Evolutionary conservation across 2,329 filamentous ascomycete species (phyloP).

Genomic region (Davidsoniella australis): DNA sequence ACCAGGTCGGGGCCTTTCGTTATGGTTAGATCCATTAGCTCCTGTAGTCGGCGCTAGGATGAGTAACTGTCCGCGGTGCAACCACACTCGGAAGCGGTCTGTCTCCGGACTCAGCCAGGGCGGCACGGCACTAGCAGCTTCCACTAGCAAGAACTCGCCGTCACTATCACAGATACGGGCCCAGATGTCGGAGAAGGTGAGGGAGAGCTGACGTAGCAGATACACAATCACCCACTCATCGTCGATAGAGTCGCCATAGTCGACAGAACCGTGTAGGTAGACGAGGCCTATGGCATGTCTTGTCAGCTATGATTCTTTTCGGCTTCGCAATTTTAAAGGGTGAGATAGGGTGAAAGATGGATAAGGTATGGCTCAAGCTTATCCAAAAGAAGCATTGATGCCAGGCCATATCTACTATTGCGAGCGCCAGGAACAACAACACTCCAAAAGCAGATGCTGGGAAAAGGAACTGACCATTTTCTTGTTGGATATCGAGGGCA

Average conservation of each 20-base stretch:
- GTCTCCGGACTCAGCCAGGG: slow-evolving; percentile 85
- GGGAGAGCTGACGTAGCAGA: slow-evolving; percentile 66
- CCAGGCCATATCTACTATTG: not conserved
- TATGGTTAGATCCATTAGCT: slow-evolving; percentile 16
- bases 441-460: too few species aligned
- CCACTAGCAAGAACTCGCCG: slow-evolving; percentile 87
- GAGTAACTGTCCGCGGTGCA: slow-evolving; percentile 57
- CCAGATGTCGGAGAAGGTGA: slow-evolving; percentile 58
- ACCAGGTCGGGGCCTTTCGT: not conserved
- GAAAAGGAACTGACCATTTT: slow-evolving; percentile 29
- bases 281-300: slow-evolving; percentile 24
- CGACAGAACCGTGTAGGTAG: slow-evolving; percentile 61
- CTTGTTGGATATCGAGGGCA: slow-evolving; percentile 45
- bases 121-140: slow-evolving; percentile 76
- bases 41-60: slow-evolving; percentile 40
- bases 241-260: slow-evolving; percentile 87
- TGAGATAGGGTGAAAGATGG: slow-evolving; percentile 4
- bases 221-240: slow-evolving; percentile 97
- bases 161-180: slow-evolving; percentile 71
- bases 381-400: not conserved
- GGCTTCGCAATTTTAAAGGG: not conserved
- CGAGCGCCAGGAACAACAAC: too few species aligned
- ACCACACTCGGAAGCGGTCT: slow-evolving; percentile 77
- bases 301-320: not conserved
- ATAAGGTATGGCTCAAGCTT: not conserved